Percentiles rank a stretch among this genome's conserved stretches.
Evolutionary conservation across 768 basidiomycete genomes (phyloP).

Genomic region (Dentipellis sp.): DNA sequence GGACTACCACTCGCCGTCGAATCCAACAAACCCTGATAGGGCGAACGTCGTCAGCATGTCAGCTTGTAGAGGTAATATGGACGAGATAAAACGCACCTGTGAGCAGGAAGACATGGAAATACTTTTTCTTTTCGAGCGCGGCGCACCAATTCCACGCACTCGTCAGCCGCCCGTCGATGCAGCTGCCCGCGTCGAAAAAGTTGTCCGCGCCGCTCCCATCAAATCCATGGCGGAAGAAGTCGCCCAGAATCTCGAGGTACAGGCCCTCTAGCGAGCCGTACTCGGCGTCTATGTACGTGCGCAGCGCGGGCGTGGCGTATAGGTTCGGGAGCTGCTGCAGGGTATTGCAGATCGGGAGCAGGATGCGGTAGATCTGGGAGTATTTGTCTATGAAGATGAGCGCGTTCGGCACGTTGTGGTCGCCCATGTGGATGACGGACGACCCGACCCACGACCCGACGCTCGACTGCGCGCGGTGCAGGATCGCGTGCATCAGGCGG

Average conservation of each 20-base stretch:
- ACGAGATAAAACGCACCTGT: constrained; percentile 39
- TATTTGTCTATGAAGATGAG: constrained; percentile 90
- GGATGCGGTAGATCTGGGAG: constrained; percentile 85
- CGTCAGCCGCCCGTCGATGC: constrained; percentile 77
- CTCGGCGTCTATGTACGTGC: constrained; percentile 72
- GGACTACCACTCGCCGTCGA: constrained; percentile 75
- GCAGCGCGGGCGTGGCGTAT: constrained; percentile 57
- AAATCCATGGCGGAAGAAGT: constrained; percentile 85
- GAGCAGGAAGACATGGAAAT: constrained; percentile 71
- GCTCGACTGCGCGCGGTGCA: constrained; percentile 73
- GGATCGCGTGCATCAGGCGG: constrained; percentile 83
- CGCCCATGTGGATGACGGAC: constrained; percentile 85
- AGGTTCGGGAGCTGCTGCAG: constrained; percentile 64
- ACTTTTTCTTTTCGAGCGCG: constrained; percentile 77
- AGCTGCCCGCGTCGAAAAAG: constrained; percentile 81
- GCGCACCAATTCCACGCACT: constrained; percentile 94
- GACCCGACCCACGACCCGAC: constrained; percentile 82
- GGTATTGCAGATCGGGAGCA: constrained; percentile 79
- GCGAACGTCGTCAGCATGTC: constrained; percentile 4
- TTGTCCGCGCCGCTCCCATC: constrained; percentile 90
- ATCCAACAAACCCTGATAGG: constrained; percentile 63
- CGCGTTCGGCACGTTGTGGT: constrained; percentile 77
- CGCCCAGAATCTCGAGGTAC: constrained; percentile 60
- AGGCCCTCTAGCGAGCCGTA: constrained; percentile 70
- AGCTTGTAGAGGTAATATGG: background rate